Base-by-base conservation (phyloP, 306 rosid species). In the Mimosa bimucronata region DNA sequence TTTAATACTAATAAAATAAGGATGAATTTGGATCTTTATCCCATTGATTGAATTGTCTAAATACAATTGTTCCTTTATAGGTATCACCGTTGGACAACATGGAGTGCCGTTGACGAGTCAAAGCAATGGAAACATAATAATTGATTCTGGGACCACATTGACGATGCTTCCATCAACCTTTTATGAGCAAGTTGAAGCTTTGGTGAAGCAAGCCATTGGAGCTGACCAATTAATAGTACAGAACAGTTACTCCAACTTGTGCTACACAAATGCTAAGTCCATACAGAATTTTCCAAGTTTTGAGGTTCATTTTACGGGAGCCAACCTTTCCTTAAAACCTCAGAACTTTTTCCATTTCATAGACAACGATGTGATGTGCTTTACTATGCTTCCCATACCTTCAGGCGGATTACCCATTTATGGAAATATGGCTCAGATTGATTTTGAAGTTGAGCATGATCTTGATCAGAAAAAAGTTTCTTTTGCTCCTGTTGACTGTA, bases 81-180 rank as follows among this genome's bases (percentile, higher is more conserved):
- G 71, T n/a, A 7, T 78, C 42, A 52, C 57, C n/a, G 11, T 78
- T 25, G 75, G 26, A 25, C 14, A 70, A 19, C 4, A 14, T 3
- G 67, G 14, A 3, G 23, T 52, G 18, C 9, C 34, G 44, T 6
- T 8, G 34, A 9, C 21, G 14, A 15, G 21, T 50, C 21, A 50
- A 50, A 50, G 57, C 0, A 2, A 50, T 26, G 72, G 48, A 3
- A 71, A 60, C 40, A 79, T 44, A 6, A 1, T 58, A 2, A 58
- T 79, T 14, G 82, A 79, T 71, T 79, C 82, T 1, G 72, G 77
- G 52, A 12, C 77, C 0, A 79, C 77, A 13, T n/a, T 60, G 50
- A 58, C 71, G 0, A 0, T 2, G 5, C 50, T 71, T 41, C 19
- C 28, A 53, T 29, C 61, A 13, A 21, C 3, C 15, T 71, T 79